phyloP scores from a whole-genome alignment of 179 eudicot species.

The Spergularia azorica region DNA sequence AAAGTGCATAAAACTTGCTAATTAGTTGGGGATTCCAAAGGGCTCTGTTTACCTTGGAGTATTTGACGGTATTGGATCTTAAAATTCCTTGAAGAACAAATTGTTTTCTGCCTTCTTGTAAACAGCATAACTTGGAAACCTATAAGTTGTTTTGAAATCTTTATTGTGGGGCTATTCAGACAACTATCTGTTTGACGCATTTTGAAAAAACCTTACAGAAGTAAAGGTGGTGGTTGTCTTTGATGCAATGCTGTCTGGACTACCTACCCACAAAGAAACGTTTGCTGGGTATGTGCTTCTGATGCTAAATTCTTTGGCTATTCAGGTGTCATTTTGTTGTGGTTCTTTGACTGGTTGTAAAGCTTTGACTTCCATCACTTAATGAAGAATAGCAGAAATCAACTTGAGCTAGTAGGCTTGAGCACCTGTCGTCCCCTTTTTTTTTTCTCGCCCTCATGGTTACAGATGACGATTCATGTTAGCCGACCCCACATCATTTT shows the following conservation, averaged over 20 bases:
- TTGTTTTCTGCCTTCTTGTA: background rate
- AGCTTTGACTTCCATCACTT: background rate
- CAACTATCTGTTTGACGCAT: slow-evolving; percentile 24
- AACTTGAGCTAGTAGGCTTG: slow-evolving; percentile 1
- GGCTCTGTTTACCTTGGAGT: background rate
- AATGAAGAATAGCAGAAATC: background rate
- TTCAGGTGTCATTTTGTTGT: slow-evolving; percentile 11
- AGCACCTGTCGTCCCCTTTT: background rate
- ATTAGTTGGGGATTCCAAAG: background rate
- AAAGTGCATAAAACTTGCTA: background rate
- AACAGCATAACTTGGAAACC: background rate
- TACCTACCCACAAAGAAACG: slow-evolving; percentile 76
- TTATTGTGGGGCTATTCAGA: slow-evolving; percentile 2
- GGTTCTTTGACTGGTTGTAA: background rate
- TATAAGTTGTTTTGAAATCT: slow-evolving; percentile 18
- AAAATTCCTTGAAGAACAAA: background rate
- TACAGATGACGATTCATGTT: no score
- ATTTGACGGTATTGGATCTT: background rate
- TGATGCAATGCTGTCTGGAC: slow-evolving; percentile 98
- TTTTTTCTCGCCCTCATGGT: no score
- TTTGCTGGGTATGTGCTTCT: slow-evolving; percentile 77
- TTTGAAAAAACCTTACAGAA: slow-evolving; percentile 53
- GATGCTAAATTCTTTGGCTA: slow-evolving; percentile 27
- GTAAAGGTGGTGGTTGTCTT: slow-evolving; percentile 96
- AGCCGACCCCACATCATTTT: no score